Conservation (phyloP, 2,329 filamentous ascomycete species). For the Colletotrichum musae region DNA sequence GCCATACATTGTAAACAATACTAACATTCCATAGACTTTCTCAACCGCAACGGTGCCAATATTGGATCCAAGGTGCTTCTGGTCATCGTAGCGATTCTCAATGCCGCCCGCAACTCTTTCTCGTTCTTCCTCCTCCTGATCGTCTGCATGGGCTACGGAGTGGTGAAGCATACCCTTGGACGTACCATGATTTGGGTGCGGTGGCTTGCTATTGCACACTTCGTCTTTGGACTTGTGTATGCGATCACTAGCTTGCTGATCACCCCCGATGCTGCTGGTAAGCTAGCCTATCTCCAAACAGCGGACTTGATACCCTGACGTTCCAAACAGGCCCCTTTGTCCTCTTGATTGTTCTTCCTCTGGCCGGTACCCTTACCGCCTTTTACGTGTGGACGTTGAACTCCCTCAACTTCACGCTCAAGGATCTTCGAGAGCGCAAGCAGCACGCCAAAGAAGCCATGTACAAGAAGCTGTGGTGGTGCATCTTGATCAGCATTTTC, state of each 20-base stretch:
- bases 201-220: conserved; percentile 91
- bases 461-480: conserved; percentile 99
- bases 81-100: conserved; percentile 91
- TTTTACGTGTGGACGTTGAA: conserved; percentile 99
- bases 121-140: conserved; percentile 98
- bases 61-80: conserved; percentile 87
- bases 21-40: conserved; percentile 77
- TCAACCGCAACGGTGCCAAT: conserved; percentile 91
- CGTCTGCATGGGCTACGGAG: conserved; percentile 99
- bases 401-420: conserved; percentile 93
- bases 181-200: conserved; percentile 96
- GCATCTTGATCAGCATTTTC: conserved; percentile 90
- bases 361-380: conserved; percentile 91
- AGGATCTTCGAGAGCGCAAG: conserved; percentile 94
- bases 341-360: conserved; percentile 91
- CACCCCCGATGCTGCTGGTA: conserved; percentile 86
- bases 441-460: conserved; percentile 94
- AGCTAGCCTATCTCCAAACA: conserved; percentile 44
- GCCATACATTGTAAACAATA: not conserved
- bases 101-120: conserved; percentile 95
- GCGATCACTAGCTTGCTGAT: conserved; percentile 90
- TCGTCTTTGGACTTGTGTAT: conserved; percentile 95
- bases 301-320: conserved; percentile 21
- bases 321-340: conserved; percentile 79
- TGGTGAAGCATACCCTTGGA: conserved; percentile 93